Base-by-base conservation (phyloP, 139 green algal species). In the Astrephomene gubernaculifera region DNA sequence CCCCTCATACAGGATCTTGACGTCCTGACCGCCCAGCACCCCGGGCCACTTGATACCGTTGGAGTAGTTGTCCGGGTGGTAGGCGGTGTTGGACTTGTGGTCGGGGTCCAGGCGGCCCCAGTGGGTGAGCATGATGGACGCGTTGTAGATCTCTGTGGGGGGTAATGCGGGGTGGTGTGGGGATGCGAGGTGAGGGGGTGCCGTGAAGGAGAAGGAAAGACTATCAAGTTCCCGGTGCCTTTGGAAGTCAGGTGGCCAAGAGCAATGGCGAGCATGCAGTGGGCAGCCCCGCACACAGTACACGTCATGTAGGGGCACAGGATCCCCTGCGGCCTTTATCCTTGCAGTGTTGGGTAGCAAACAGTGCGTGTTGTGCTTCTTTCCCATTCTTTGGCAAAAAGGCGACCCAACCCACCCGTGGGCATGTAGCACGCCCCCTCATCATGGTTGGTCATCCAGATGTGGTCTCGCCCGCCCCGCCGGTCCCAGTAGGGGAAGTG, bases 401-500 rank as follows among this genome's bases (percentile, higher is more conserved):
- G n/a, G n/a, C 10, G n/a, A 39, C 33, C 39, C 39, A 2, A 3
- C 54, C 76, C 78, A 84, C 78, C 78, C 3, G 78, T 84, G 33
- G 78, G 78, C 78, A 84, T 84, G 78, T 84, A 93, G 86, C 94
- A 96, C 24, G 83, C 78, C 29, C 89, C 94, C 86, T 94, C 91
- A 67, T 88, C 85, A 78, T 89, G 85, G 38, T 78, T 65, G 41
- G 36, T 82, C 7, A 83, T 74, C 79, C 76, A 94, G 8, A 96
- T 90, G 84, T 96, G 93, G 86, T 96, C 93, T 0, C 82, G 43
- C 2, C 93, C 93, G 25, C 83, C 89, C 3, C 81, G 87, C 2
- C 93, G 81, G 25, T 92, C 69, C 93, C 93, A 96, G 76, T 89
- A 95, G 14, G 90, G 89, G 38, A 89, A 87, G 43, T 86, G 67